Base-by-base conservation (phyloP, 352 stramenopile genomes). In the Saprolegnia parasitica region DNA sequence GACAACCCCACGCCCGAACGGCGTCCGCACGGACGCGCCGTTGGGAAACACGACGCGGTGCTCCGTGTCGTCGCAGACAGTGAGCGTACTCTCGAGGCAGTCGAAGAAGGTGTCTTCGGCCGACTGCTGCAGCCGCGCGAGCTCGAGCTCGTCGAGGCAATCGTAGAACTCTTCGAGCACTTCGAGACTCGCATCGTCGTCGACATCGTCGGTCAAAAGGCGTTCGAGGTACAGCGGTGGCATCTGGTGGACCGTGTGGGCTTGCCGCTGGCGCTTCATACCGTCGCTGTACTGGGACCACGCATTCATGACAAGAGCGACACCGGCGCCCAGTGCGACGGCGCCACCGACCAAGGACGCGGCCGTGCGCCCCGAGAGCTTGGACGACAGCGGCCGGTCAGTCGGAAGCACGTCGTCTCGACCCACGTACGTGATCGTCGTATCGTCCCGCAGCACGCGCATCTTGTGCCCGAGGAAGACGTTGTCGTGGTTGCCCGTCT, bases 51-150 rank as follows among this genome's bases (percentile, higher is more conserved):
- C 29, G 9, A 72, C 67, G 49, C 0, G 70, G 13, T 49, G 26
- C 46, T 71, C 60, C 9, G 71, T 45, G n/a, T 66, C 65, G 26
- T 71, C 37, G 39, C 32, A 50, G 42, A 76, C 45, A 10, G 81
- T 75, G 29, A 90, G 74, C 47, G 81, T 80, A 13, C 91, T 68
- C 56, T 90, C 81, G 8, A 93, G 57, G 61, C 87, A 93, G 58
- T 95, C 87, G 49, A 91, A 95, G 67, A 91, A 95, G 45, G 93
- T 81, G 32, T 95, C 87, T 74, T 95, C 87, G 0, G 82, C 85
- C 62, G 90, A 82, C 15, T 80, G 76, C 61, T 95, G 77, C 50
- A 89, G 68, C 3, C 67, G 61, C 4, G 77, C 77, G 50, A 80
- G 78, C 46, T 91, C 83, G 46, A 79, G 88, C 24, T 84, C 80